Conservation (phyloP, 1,284 basidiomycete species). For the Fomitopsis schrenkii region DNA sequence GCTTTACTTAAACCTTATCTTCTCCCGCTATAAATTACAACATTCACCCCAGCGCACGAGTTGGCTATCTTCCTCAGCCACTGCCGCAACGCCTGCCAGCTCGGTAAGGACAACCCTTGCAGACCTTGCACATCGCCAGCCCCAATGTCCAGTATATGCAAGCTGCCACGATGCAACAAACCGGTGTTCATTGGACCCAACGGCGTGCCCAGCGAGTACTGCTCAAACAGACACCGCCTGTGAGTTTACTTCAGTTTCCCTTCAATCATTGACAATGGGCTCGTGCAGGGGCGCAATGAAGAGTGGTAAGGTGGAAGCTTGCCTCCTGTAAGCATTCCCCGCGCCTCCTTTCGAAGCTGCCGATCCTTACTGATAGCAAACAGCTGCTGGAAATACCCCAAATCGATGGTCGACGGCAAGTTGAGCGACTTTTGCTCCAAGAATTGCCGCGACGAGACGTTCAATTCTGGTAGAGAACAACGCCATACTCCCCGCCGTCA, state of each 20-base stretch:
- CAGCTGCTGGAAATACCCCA: neutral
- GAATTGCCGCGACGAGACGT: neutral
- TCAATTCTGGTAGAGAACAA: neutral
- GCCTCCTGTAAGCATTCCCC: neutral
- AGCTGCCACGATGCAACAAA: neutral
- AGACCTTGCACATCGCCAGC: neutral
- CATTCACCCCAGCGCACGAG: neutral
- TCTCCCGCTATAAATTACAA: neutral
- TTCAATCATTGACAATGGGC: too few relatives aligned
- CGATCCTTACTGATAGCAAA: neutral
- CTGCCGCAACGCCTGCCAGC: neutral
- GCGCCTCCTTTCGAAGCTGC: neutral
- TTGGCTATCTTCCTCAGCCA: neutral
- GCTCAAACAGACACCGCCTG: neutral
- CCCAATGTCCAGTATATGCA: neutral
- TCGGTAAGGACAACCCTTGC: neutral
- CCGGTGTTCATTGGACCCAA: neutral
- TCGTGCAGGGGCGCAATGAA: neutral
- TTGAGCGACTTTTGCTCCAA: neutral
- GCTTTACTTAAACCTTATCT: too few relatives aligned
- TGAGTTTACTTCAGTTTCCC: neutral
- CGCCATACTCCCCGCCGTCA: neutral
- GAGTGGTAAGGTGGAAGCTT: neutral
- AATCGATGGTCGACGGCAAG: neutral
- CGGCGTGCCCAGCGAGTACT: neutral